A percentile compares a stretch with the other conserved stretches of the same genome.
These are phyloP conservation scores for Apophysomyces variabilis DNA, from an alignment of 371 early-diverging fungal species.

Conservation along the genomic window DNA sequence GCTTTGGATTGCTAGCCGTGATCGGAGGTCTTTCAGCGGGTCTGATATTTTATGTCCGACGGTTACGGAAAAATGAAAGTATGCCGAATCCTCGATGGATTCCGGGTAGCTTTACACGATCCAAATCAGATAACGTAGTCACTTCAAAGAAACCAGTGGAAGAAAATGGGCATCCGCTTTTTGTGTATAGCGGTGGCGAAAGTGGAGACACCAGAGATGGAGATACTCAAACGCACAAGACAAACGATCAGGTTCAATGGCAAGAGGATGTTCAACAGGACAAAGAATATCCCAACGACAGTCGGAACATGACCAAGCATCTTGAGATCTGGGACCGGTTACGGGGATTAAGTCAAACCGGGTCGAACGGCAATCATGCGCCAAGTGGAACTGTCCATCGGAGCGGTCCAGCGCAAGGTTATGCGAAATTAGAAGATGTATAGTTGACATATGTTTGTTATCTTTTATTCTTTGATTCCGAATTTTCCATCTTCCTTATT, in stretches of 20 bases:
- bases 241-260: conserved; percentile 50
- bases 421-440: not conserved
- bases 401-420: not conserved
- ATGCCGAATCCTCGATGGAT: conserved; percentile 3
- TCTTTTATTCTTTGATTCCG: too few relatives aligned
- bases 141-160: not conserved
- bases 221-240: conserved; percentile 37
- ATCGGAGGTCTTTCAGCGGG: not conserved
- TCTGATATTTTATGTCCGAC: not conserved
- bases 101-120: conserved; percentile 10
- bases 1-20: not conserved
- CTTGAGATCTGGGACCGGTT: conserved; percentile 46
- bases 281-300: conserved; percentile 23
- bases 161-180: conserved; percentile 38
- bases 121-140: not conserved
- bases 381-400: not conserved
- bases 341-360: conserved; percentile 29
- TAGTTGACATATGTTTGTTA: not conserved
- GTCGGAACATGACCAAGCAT: conserved; percentile 28
- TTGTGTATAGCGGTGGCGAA: conserved; percentile 38
- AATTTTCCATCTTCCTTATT: not conserved
- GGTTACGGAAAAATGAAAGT: conserved; percentile 1
- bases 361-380: not conserved
- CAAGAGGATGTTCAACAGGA: conserved; percentile 32
- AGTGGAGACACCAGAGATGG: conserved; percentile 18